Base-by-base conservation (phyloP, 345 rosid genomes). In the Dimocarpus longan region DNA sequence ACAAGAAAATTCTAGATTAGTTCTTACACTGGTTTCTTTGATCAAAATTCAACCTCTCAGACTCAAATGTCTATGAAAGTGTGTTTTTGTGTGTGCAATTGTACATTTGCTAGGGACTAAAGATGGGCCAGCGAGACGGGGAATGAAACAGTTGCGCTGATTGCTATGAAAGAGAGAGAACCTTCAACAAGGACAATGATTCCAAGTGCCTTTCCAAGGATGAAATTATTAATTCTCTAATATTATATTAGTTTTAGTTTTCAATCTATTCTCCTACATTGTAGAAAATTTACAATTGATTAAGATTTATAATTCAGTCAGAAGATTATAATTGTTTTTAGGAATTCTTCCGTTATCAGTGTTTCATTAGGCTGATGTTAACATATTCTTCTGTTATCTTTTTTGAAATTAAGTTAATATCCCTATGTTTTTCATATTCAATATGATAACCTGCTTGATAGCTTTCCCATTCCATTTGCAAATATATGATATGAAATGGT, bases 381-480 rank as follows among this genome's bases (percentile, higher is more conserved):
- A 39, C 52, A 39, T 68, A 39, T 68, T 6, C 12, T 67, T 67
- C 71, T 65, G 28, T 21, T 28, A 9, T 37, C 21, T 50, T n/a
- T 67, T 22, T 70, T 67, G 10, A 60, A 81, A 60, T 13, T 10
- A 50, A 52, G 15, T 74, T 15, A 66, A 66, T 32, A 44, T 37
- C 28, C 39, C 44, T 42, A 21, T 44, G 50, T 46, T 64, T 43
- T 18, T 8, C 26, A 21, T 65, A 28, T 69, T 66, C 52, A 59
- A 10, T 22, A 40, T 52, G 6, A n/a, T 63, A 70, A 52, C 5
- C 32, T 15, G 8, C 62, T 66, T 37, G 21, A 63, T 15, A 24
- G 42, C 21, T 50, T 44, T 21, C 18, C 11, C 21, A 6, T 39
- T 66, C 46, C 37, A 32, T 37, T 32, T 4, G 50, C 26, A 67